Percentiles rank a stretch among this genome's conserved stretches.
phyloP scores from a whole-genome alignment of 306 rosid genomes.

The Prosopis cineraria region DNA sequence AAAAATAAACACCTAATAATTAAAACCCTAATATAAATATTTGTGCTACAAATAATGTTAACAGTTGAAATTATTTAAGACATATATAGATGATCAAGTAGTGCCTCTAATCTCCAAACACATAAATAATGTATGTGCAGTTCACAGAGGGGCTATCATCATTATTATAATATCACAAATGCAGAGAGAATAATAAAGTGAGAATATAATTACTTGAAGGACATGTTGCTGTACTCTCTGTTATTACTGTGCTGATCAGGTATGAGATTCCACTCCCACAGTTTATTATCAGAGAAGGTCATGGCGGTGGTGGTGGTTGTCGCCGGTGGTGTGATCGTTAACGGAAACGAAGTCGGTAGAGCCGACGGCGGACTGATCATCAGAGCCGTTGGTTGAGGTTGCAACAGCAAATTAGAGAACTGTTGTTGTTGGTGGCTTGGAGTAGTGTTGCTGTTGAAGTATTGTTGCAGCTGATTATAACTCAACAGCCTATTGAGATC shows the following conservation, averaged over 20 bases:
- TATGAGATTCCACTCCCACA: slow-evolving; percentile 94
- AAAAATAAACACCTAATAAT: background rate
- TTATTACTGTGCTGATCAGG: slow-evolving; percentile 47
- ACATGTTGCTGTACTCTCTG: slow-evolving; percentile 56
- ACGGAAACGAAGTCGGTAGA: slow-evolving; percentile 54
- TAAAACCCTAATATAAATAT: slow-evolving; percentile 32
- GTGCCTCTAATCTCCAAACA: slow-evolving; percentile 1
- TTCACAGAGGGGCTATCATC: background rate
- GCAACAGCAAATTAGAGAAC: slow-evolving; percentile 48
- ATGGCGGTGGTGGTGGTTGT: slow-evolving; percentile 33
- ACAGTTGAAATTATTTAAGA: slow-evolving; percentile 31
- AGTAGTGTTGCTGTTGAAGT: slow-evolving; percentile 29
- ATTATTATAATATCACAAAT: background rate
- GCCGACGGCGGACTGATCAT: slow-evolving; percentile 21
- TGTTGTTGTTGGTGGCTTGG: slow-evolving; percentile 32
- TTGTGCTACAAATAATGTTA: slow-evolving; percentile 20
- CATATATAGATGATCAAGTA: background rate
- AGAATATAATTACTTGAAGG: slow-evolving; percentile 71
- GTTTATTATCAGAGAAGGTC: slow-evolving; percentile 68
- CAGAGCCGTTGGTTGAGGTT: slow-evolving; percentile 40
- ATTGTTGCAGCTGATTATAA: slow-evolving; percentile 53
- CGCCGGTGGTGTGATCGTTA: background rate
- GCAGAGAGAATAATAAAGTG: background rate
- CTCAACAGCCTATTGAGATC: slow-evolving; percentile 74
- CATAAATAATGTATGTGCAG: slow-evolving; percentile 40